Evolutionary conservation across 2,329 filamentous ascomycete species (phyloP).

Genomic region (Cladosporium phlei): DNA sequence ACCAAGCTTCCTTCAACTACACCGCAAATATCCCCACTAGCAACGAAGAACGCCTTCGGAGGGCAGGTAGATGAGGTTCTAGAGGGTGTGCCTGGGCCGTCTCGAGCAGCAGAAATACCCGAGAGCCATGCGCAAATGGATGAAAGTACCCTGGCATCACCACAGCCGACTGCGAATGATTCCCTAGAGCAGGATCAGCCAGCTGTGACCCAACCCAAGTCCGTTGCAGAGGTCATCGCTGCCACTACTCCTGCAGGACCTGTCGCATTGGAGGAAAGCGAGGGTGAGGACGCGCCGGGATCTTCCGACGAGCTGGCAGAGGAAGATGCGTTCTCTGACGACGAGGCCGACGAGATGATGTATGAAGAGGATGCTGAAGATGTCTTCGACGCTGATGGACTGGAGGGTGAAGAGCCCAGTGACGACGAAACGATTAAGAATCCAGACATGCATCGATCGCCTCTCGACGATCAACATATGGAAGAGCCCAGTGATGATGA

Average conservation of each 20-base stretch:
- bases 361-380: conserved; percentile 20
- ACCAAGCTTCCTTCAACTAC: conserved; percentile 5
- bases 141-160: no score
- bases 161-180: no score
- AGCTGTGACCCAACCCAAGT: no score
- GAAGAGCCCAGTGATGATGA: conserved; percentile 15
- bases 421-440: conserved; percentile 9
- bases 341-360: conserved; percentile 9
- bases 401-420: conserved; percentile 12
- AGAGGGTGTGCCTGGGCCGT: no score
- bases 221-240: no score
- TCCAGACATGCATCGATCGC: neutral
- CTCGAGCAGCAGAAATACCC: no score
- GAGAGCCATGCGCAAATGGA: no score
- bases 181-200: no score
- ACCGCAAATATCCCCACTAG: conserved; percentile 5
- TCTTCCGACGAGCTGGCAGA: conserved; percentile 17
- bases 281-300: neutral
- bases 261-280: no score
- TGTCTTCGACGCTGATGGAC: conserved; percentile 11
- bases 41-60: conserved; percentile 1
- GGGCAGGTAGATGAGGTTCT: no score
- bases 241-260: no score
- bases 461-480: neutral
- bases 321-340: conserved; percentile 15